Percentiles rank a stretch among this genome's conserved stretches.
Evolutionary conservation across 139 green algal genomes (phyloP).

Genomic region (Haematococcus lacustris): DNA sequence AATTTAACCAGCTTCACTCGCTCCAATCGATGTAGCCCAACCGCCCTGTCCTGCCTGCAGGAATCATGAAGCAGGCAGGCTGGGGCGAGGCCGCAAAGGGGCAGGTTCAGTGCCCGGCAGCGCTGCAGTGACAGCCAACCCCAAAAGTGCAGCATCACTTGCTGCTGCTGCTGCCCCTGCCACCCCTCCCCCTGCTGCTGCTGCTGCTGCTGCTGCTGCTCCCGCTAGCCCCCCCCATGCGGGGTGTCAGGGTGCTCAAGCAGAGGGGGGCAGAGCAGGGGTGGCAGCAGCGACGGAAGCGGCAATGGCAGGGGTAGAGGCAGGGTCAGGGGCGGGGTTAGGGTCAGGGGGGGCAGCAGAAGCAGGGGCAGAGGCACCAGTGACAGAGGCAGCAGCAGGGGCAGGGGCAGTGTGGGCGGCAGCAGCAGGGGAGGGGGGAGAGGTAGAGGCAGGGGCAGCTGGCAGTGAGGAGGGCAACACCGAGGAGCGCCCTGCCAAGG

Average conservation of each 20-base stretch:
- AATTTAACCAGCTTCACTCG: no score
- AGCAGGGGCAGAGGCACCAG: not conserved
- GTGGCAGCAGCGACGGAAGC: not conserved
- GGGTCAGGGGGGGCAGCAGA: not conserved
- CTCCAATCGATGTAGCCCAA: no score
- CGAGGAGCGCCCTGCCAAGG: no score
- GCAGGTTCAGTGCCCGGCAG: no score
- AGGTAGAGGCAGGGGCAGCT: not conserved
- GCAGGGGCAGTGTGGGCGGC: not conserved
- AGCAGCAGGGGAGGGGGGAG: not conserved
- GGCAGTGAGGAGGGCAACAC: no score
- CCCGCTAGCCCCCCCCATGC: not conserved
- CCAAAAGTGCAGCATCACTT: not conserved
- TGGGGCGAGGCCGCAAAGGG: no score
- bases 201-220: not conserved
- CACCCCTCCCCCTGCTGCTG: not conserved
- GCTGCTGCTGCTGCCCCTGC: not conserved
- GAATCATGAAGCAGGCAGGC: no score
- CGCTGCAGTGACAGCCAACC: not conserved
- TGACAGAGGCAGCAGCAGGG: not conserved
- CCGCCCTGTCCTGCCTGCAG: no score
- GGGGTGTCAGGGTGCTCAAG: no score
- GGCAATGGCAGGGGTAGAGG: not conserved
- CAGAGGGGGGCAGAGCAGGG: not conserved
- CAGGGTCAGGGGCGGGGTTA: not conserved